Conservation (phyloP, 257 asterid species). For the Fraxinus cuspidata region DNA sequence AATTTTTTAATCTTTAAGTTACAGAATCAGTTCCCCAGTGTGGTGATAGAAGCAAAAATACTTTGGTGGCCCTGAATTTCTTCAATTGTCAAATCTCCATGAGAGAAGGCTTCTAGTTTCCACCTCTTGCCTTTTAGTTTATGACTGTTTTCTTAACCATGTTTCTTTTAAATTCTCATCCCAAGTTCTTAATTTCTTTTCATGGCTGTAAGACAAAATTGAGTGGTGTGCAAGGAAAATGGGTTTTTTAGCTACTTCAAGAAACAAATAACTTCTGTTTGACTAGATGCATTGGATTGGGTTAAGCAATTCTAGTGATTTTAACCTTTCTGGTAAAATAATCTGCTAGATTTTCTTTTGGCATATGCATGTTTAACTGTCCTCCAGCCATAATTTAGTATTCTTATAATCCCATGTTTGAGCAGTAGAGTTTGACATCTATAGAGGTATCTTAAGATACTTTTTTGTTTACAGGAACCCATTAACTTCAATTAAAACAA, state of each 20-base stretch:
- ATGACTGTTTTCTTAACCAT: not conserved
- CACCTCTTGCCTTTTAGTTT: not conserved
- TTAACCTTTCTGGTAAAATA: not conserved
- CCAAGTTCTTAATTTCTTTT: not conserved
- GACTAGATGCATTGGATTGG: not conserved
- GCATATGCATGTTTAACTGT: not conserved
- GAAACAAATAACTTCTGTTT: not conserved
- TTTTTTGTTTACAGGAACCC: slow-evolving; percentile 50
- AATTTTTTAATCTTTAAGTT: not conserved
- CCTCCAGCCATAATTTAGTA: not conserved
- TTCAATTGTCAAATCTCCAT: not conserved
- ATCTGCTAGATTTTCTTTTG: not conserved
- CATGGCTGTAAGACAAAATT: not conserved
- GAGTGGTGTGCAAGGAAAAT: not conserved
- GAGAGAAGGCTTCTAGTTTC: not conserved
- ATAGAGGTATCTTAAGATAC: slow-evolving; percentile 2
- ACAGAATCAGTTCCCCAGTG: not conserved
- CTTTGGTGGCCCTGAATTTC: not conserved
- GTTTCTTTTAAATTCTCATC: not conserved
- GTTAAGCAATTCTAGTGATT: not conserved
- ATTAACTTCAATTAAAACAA: slow-evolving; percentile 60
- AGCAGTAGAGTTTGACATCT: not conserved
- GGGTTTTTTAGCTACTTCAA: not conserved
- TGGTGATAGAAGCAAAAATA: not conserved
- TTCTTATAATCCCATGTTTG: not conserved